Evolutionary conservation across 2,329 filamentous ascomycete genomes (phyloP).

Genomic region (Reticulascus tulasneorum): DNA sequence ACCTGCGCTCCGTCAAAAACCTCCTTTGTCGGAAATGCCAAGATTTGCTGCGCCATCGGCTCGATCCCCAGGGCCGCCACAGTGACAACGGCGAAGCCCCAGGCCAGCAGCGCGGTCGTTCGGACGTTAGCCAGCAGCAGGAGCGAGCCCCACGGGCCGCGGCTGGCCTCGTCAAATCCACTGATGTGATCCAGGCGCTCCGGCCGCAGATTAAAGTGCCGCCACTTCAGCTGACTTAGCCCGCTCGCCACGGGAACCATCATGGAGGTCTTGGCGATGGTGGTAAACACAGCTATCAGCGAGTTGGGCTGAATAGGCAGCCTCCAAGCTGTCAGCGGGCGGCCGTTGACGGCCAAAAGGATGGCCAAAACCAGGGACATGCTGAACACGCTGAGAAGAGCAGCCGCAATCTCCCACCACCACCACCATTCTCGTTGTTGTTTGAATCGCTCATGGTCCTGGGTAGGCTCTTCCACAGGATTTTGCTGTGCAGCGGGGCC

Average conservation of each 20-base stretch:
- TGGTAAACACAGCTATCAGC: conserved; percentile 27
- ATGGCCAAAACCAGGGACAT: conserved; percentile 6
- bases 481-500: no score
- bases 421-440: conserved; percentile 8
- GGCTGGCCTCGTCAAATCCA: conserved; percentile 22
- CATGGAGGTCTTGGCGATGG: conserved; percentile 23
- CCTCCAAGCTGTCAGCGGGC: conserved; percentile 2
- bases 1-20: no score
- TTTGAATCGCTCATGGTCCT: no score
- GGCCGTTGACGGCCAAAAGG: conserved; percentile 1
- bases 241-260: conserved; percentile 25
- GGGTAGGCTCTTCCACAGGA: no score
- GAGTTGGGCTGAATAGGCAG: conserved; percentile 25
- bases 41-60: conserved; percentile 15
- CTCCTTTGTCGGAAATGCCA: no score
- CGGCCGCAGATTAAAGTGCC: conserved; percentile 17
- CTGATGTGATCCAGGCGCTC: conserved; percentile 20
- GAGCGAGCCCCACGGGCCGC: conserved; percentile 21
- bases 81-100: conserved; percentile 10
- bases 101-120: conserved; percentile 1
- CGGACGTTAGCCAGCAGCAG: conserved; percentile 2
- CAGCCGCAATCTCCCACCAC: conserved; percentile 8
- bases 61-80: conserved; percentile 14
- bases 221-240: conserved; percentile 32
- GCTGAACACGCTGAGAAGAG: conserved; percentile 8